These are phyloP conservation scores for Colletotrichum simmondsii DNA, from an alignment of 2,329 filamentous ascomycete species.

Conservation along the genomic window DNA sequence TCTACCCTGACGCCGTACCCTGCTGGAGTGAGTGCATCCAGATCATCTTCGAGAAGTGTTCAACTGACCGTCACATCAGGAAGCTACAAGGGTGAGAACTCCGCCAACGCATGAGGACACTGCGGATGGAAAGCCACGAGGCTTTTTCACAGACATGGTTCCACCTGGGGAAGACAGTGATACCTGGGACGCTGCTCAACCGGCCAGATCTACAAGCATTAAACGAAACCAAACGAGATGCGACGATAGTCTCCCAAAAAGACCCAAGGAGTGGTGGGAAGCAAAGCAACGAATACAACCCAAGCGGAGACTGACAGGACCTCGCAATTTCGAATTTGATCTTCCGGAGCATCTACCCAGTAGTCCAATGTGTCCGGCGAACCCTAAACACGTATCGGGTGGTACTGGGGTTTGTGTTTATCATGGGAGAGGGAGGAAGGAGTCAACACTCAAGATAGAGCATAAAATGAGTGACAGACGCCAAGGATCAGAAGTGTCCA, in stretches of 20 bases:
- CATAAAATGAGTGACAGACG: slow-evolving; percentile 17
- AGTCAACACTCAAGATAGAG: slow-evolving; percentile 11
- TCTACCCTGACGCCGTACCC: slow-evolving; percentile 43
- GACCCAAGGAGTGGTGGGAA: slow-evolving; percentile 51
- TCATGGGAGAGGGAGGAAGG: slow-evolving; percentile 51
- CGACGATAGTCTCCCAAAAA: slow-evolving; percentile 38
- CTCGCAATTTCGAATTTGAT: slow-evolving; percentile 56
- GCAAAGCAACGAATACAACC: slow-evolving; percentile 39
- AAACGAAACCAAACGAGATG: slow-evolving; percentile 32
- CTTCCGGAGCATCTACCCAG: slow-evolving; percentile 61
- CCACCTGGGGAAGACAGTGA: slow-evolving; percentile 39
- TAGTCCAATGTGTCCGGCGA: slow-evolving; percentile 63
- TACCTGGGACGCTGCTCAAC: slow-evolving; percentile 22
- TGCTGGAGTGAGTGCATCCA: slow-evolving; percentile 43
- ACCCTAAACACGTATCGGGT: slow-evolving; percentile 54
- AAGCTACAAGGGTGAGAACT: slow-evolving; percentile 60
- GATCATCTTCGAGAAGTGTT: neutral
- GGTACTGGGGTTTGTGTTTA: slow-evolving; percentile 63
- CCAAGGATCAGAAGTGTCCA: slow-evolving; percentile 31
- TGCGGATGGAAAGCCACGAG: slow-evolving; percentile 48
- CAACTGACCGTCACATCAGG: slow-evolving; percentile 46
- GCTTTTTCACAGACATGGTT: slow-evolving; percentile 56
- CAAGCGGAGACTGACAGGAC: slow-evolving; percentile 27
- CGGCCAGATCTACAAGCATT: neutral
- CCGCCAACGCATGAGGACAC: slow-evolving; percentile 55